Base-by-base conservation (phyloP, 2,329 filamentous ascomycete species). In the Ceratocystis destructans region DNA sequence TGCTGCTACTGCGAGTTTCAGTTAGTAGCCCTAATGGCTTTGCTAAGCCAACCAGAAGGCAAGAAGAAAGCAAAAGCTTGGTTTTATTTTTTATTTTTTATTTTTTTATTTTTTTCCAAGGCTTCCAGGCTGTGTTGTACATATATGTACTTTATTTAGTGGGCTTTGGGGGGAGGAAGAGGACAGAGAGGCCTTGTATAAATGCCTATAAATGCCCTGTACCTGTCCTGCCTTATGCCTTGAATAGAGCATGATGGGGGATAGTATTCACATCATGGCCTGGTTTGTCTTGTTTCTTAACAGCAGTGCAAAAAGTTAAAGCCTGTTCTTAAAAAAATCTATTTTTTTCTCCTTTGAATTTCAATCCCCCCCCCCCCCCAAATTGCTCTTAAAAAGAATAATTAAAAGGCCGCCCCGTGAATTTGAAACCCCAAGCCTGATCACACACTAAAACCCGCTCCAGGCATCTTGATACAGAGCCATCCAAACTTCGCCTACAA, bases 401-500 rank as follows among this genome's bases (percentile, higher is more conserved):
- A 48, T 17, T 17, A 59, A 48, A 48, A 33, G n/a, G 61, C 61
- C 61, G 61, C 61, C 61, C 61, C 61, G 28, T 45, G 61, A 63
- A 63, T 33, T 63, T 63, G 61, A 63, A 63, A 63, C 61, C 61
- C 61, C 45, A 48, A 50, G 61, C 61, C 22, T 44, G 25, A 63
- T 48, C 61, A 46, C 61, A 48, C 61, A 63, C 61, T 63, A 63
- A 63, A 63, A 63, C 61, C 28, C n/a, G 25, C 61, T 48, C 44
- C 22, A 63, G 61, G 46, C 61, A 63, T 59, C 55, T 59, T 63
- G 61, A 63, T 50, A 63, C 61, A 63, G 61, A 63, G 61, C 61
- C 20, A 50, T 48, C 45, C 61, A 48, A 50, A 48, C 37, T 63
- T 63, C 61, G 61, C 61, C 28, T 48, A n/a, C 61, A 63, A 48